These are phyloP conservation scores for Cercospora zeae-maydis DNA, from an alignment of 2,329 filamentous ascomycete genomes.

Conservation along the genomic window DNA sequence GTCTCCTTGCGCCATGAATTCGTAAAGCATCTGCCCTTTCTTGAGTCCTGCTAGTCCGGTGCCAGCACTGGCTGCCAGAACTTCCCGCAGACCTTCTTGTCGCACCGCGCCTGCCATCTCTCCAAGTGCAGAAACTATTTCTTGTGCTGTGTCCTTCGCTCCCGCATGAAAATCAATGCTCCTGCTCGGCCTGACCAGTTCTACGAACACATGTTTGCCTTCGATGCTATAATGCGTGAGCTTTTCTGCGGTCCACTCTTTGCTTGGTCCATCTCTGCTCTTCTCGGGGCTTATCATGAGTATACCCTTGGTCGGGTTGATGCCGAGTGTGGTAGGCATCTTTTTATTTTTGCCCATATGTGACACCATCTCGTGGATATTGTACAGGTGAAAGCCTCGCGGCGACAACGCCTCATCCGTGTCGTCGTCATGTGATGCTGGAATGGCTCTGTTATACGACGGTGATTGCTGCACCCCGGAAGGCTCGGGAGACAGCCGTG, in stretches of 20 bases:
- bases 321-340: conserved; percentile 94
- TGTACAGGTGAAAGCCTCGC: conserved; percentile 88
- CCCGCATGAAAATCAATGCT: conserved; percentile 96
- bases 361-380: conserved; percentile 96
- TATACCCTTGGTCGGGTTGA: conserved; percentile 81
- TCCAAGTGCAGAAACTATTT: conserved; percentile 83
- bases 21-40: conserved; percentile 83
- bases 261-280: conserved; percentile 73
- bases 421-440: conserved; percentile 39
- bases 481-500: conserved; percentile 37
- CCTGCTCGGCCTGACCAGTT: conserved; percentile 86
- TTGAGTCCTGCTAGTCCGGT: conserved; percentile 59
- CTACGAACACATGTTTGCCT: conserved; percentile 95
- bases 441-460: conserved; percentile 51
- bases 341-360: conserved; percentile 96
- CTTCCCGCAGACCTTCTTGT: conserved; percentile 79
- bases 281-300: conserved; percentile 91
- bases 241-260: conserved; percentile 92
- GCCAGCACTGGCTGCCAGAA: conserved; percentile 74
- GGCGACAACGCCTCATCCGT: conserved; percentile 54
- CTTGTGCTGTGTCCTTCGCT: conserved; percentile 91
- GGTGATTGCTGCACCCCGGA: conserved; percentile 52
- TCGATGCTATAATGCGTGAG: conserved; percentile 98
- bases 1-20: conserved; percentile 93
- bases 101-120: conserved; percentile 83